Evolutionary conservation across 2,329 filamentous ascomycete species (phyloP), one percentile per base, ranked within the genome.

Genomic region (Chaetothyriales sp.): DNA sequence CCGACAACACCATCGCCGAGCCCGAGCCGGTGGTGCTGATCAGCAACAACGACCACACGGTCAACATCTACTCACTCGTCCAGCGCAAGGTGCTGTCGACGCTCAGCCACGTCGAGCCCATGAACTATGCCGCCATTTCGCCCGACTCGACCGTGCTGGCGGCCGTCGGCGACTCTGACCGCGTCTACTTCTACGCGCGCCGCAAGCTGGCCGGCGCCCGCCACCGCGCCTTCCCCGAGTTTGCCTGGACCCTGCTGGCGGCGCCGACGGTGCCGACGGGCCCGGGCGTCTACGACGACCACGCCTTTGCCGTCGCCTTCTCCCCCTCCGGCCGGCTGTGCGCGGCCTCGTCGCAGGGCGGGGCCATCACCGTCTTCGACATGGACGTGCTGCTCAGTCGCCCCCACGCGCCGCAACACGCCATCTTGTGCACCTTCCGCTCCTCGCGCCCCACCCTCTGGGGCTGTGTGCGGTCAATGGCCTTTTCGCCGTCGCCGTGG

Each of bases 61-160:
- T 97, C 52, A 83, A 84, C 25, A 71, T 95, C n/a, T 87, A 94
- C 64, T 85, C 83, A 47, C 72, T 97, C 18, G 73, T 78, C 25
- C 78, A 83, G 49, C 78, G 81, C 13, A 74, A 85, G 54, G 74
- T 84, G 37, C 69, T 94, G 19, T 81, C 86, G 51, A 76, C 82
- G 44, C 71, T 95, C 50, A 75, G 78, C 3, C 83, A 94, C 58
- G 83, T 86, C 4, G 85, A 90, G 64, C 85, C 82, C 58, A 90
- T 97, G 71, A 98, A 98, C 62, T 88, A 94, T 63, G 87, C 89
- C 33, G 80, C 89, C n/a, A 83, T 98, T 49, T 95, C 90, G 5
- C 92, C 90, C 0, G 85, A 95, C 64, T 90, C 89, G 1, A 78
- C 76, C 18, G 70, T 90, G 9, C 74, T 97, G 18, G 77, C 89